These are phyloP conservation scores for Arctium lappa DNA, from an alignment of 129 eudicot genomes.

Conservation along the genomic window DNA sequence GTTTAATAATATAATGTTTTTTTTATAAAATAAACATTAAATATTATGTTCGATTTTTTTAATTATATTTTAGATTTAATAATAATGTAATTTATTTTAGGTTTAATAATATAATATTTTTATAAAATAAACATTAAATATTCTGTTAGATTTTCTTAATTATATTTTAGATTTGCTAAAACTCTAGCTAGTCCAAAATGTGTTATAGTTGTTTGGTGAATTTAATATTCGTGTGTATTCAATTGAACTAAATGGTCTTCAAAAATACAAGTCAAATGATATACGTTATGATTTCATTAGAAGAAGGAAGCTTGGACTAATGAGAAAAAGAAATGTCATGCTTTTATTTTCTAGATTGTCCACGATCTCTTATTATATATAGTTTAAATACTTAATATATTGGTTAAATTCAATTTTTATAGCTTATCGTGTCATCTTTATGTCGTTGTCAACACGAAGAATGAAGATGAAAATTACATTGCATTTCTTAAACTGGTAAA, in stretches of 20 bases:
- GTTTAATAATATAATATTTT: no score
- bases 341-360: conserved; percentile 10
- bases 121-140: no score
- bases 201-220: no score
- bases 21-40: no score
- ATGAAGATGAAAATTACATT: conserved; percentile 1
- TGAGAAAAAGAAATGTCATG: neutral
- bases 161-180: no score
- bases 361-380: neutral
- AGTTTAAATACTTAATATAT: conserved; percentile 7
- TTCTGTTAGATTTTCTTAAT: no score
- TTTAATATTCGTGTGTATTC: no score
- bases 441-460: conserved; percentile 18
- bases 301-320: neutral
- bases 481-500: neutral
- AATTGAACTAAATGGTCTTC: neutral
- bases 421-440: conserved; percentile 27
- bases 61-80: no score
- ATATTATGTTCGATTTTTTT: no score
- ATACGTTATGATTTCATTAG: neutral
- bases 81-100: no score
- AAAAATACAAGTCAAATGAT: neutral
- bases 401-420: conserved; percentile 13
- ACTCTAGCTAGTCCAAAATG: no score
- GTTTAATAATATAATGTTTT: no score